Base-by-base conservation (phyloP, 495 filamentous ascomycete species). In the Parachaetomium inaequale region DNA sequence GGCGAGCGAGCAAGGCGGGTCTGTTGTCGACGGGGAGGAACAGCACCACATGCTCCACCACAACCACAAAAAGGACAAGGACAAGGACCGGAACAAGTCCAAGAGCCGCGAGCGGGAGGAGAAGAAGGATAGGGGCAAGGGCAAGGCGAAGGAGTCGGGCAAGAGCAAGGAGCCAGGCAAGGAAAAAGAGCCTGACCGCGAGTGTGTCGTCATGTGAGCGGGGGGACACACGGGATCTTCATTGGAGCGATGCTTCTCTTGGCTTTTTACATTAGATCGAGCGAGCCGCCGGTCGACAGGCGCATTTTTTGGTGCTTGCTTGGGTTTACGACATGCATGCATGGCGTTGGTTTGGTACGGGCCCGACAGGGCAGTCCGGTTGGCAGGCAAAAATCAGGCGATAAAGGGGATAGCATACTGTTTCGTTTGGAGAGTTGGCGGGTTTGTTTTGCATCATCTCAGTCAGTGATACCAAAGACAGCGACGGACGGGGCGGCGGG, bases 181-280 rank as follows among this genome's bases (percentile, higher is more conserved):
- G 56, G 68, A 69, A 14, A 78, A 75, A 53, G 67, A 74, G 14
- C 84, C 85, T 8, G 91, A 95, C 56, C 78, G 90, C 51, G 90
- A 93, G 70, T 95, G 91, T 75, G 64, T 75, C 31, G 72, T 77
- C 8, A 77, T 77, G 74, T 77, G 59, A 72, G 62, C 23, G 29
- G 19, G 29, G 31, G 21, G 21, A 2, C 8, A 38, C 2, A 50
- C 4, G 4, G 17, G n/a, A 5, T 23, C n/a, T 46, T 17, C 19
- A 26, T 49, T 12, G 10, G 23, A 21, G 36, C 4, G 36, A 15
- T 40, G 14, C 36, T 17, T 40, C 14, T 40, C 12, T 40, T 49
- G 3, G 19, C 14, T 25, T 17, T 17, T 46, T 46, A 1, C n/a
- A 17, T 46, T 21, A 7, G 19, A 46, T 23, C n/a, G 19, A 21